Percentiles rank a stretch among this genome's conserved stretches.
Evolutionary conservation across 768 basidiomycete species (phyloP).

Genomic region (Rhizopogon salebrosus): DNA sequence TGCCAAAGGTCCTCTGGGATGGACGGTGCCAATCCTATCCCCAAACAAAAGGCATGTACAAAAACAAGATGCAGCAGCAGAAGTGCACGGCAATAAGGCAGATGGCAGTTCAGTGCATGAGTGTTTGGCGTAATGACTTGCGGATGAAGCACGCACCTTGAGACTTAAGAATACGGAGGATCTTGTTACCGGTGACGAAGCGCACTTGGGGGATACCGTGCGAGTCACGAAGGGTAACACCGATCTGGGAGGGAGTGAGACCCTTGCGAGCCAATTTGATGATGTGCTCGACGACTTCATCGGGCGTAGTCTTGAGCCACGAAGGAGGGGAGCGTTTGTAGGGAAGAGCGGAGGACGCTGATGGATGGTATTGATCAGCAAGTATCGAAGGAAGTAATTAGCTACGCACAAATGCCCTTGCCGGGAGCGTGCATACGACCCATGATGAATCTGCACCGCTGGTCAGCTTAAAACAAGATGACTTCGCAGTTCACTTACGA

Average conservation of each 20-base stretch:
- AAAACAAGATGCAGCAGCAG: constrained; percentile 1
- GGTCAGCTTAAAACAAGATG: constrained; percentile 12
- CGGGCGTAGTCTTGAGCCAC: constrained; percentile 95
- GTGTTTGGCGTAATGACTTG: not conserved
- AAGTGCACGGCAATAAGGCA: constrained; percentile 1
- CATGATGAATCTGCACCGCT: constrained; percentile 48
- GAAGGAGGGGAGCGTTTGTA: constrained; percentile 92
- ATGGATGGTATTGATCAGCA: not conserved
- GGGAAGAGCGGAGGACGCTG: constrained; percentile 92
- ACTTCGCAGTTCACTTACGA: constrained; percentile 28
- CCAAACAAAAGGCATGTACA: constrained; percentile 43
- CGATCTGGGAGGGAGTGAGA: constrained; percentile 95
- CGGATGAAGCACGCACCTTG: constrained; percentile 57
- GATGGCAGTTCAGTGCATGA: constrained; percentile 20
- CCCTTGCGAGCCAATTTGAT: constrained; percentile 97
- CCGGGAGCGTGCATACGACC: constrained; percentile 99
- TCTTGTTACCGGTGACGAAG: constrained; percentile 99
- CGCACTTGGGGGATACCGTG: constrained; percentile 98
- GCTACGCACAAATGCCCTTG: constrained; percentile 95
- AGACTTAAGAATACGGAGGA: constrained; percentile 94
- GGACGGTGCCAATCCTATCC: constrained; percentile 89
- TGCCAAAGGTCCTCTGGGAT: constrained; percentile 99
- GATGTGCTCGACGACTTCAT: constrained; percentile 95
- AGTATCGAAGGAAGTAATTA: constrained; percentile 6
- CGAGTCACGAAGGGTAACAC: constrained; percentile 95